These are phyloP conservation scores for Evernia prunastri DNA, from an alignment of 495 filamentous ascomycete species.

Conservation along the genomic window DNA sequence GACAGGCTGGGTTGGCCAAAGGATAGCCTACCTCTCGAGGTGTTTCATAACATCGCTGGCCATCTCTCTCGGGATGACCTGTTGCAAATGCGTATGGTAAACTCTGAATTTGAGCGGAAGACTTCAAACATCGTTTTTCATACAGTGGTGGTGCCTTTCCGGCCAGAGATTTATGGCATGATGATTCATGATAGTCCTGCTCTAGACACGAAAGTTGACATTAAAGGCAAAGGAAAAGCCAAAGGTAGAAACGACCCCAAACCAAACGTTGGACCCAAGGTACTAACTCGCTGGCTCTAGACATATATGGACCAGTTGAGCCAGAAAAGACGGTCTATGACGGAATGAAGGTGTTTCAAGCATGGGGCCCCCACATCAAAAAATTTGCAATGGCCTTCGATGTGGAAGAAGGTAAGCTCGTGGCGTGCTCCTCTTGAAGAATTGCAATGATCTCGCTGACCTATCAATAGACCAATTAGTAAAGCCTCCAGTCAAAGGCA, in stretches of 20 bases:
- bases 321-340: slow-evolving; percentile 23
- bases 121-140: slow-evolving; percentile 42
- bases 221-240: slow-evolving; percentile 29
- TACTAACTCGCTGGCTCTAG: slow-evolving; percentile 14
- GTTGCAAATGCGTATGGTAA: slow-evolving; percentile 47
- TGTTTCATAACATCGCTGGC: slow-evolving; percentile 41
- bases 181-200: slow-evolving; percentile 20
- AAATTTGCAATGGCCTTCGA: slow-evolving; percentile 52
- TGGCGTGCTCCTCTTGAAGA: background rate
- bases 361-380: slow-evolving; percentile 44
- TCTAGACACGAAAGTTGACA: background rate
- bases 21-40: slow-evolving; percentile 41
- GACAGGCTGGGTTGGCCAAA: slow-evolving; percentile 34
- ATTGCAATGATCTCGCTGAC: background rate
- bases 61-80: slow-evolving; percentile 44
- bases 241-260: slow-evolving; percentile 23
- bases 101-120: slow-evolving; percentile 45
- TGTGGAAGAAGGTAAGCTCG: slow-evolving; percentile 35
- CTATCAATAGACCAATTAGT: slow-evolving; percentile 8
- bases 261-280: background rate
- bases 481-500: slow-evolving; percentile 30
- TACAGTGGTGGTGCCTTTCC: slow-evolving; percentile 49
- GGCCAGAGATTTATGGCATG: slow-evolving; percentile 46
- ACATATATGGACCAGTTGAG: background rate
- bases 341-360: slow-evolving; percentile 43